Base-by-base conservation (phyloP, 805 yeast species). In the Candida argentea region DNA sequence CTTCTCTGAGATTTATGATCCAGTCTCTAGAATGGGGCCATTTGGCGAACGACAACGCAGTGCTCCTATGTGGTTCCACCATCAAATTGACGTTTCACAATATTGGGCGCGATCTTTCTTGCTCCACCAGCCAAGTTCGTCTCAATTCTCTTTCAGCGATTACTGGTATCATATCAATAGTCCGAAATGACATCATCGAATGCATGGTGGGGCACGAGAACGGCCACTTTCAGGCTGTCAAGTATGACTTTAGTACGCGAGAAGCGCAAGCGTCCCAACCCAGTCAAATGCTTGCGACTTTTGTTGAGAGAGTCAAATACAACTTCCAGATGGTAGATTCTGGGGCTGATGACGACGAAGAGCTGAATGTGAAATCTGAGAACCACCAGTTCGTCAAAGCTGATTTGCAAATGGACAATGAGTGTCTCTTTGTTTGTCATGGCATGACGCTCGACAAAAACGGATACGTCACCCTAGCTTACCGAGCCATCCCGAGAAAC, bases 381-480 rank as follows among this genome's bases (percentile, higher is more conserved):
- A 22, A 24, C 15, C 22, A 16, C 6, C 13, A 4, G 13, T 19
- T 24, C 3, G 7, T 12, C 8, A 8, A 16, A 12, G 6, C 18
- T 20, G 21, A 16, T 20, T 6, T 20, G 9, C 32, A 15, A 10
- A 34, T 25, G n/a, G 24, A 24, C 5, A 37, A 17, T 5, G 61
- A 49, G 20, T 61, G 60, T 2, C 38, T 39, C 15, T 43, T 55
- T 15, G 35, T 49, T 6, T 46, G 43, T 20, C 50, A 44, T 22
- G 57, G 54, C 3, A 38, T 39, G 12, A 39, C 39, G 8, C 24
- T 42, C 13, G 33, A 36, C 13, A 23, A 28, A 6, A 38, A 37
- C 25, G 52, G 50, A 4, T 26, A 52, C 4, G 14, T 48, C 9
- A 32, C 49, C 5, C 22, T 55, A 2, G 40, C 43, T 3, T 52